Base-by-base conservation (phyloP, 2,329 filamentous ascomycete species). In the Corinectria fuckeliana region DNA sequence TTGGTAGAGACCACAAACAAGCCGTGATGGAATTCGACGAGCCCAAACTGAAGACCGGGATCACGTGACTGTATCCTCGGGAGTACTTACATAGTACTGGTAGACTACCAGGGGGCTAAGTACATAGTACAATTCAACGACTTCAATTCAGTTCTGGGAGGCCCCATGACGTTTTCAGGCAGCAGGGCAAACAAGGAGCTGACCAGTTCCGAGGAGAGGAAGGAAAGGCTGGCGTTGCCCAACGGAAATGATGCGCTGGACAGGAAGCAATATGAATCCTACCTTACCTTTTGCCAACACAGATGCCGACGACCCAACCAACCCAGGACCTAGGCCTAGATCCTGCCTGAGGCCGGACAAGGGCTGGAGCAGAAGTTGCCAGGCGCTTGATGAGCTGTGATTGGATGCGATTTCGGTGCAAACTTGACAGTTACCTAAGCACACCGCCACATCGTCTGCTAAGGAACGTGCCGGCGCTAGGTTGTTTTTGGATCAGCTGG, bases 381-480 rank as follows among this genome's bases (percentile, higher is more conserved):
- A 45, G n/a, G 25, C 44, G 34, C 8, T 38, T 38, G 8, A 6
- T 20, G 6, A 10, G 32, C 32, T n/a, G 6, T 25, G n/a, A 36
- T 25, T 25, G 39, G 39, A n/a, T 16, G 23, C 5, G n/a, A 11
- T 28, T 30, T 18, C 11, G 42, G n/a, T 28, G 8, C 9, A 28
- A n/a, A 16, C n/a, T 8, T 10, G 25, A n/a, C 23, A 18, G 13
- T 56, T 56, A 56, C 47, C 47, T 58, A 59, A 59, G 26, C 52
- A n/a, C 58, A 60, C 41, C 52, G 53, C 58, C 49, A 56, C 60
- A 60, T 60, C 58, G 60, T 61, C 60, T 63, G 59, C 61, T 56
- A 61, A 64, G 58, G 64, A 64, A 56, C 63, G 58, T 66, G 58
- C 58, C 59, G 65, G 54, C 65, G 64, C 68, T 70, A 71, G 50